Conservation (phyloP, 225 moss, liverwort and hornwort genomes). For the Neckera pumila region DNA sequence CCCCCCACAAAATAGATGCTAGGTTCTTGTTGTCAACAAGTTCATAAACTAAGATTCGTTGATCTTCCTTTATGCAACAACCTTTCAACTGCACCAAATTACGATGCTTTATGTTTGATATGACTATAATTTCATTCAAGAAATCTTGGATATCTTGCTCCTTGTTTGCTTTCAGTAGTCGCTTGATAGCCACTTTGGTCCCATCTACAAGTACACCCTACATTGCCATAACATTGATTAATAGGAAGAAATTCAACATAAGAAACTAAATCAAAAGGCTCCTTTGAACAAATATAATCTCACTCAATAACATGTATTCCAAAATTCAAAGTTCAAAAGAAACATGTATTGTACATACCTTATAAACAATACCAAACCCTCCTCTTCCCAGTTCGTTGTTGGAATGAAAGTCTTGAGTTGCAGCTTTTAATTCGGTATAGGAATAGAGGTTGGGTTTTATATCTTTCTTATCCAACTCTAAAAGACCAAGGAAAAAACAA, state of each 20-base stretch:
- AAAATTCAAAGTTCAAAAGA: not conserved
- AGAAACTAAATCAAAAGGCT: not conserved
- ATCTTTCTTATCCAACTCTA: not conserved
- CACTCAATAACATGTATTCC: not conserved
- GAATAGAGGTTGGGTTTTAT: conserved; percentile 10
- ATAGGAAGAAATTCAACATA: not conserved
- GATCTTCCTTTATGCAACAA: not conserved
- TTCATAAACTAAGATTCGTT: conserved; percentile 4
- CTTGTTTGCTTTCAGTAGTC: not conserved
- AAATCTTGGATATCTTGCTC: conserved; percentile 2
- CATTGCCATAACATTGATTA: not conserved
- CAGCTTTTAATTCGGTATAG: not conserved
- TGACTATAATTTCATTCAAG: not conserved
- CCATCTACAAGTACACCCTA: conserved; percentile 6
- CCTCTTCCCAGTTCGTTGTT: conserved; percentile 5
- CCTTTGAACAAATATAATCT: not conserved
- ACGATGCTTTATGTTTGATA: conserved; percentile 1
- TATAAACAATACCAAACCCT: conserved; percentile 6
- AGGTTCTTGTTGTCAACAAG: not conserved
- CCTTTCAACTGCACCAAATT: not conserved
- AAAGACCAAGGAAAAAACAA: not conserved
- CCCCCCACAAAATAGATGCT: conserved; percentile 3
- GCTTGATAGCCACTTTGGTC: conserved; percentile 1
- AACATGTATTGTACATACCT: not conserved
- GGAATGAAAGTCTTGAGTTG: conserved; percentile 9